Percentiles rank a stretch among this genome's conserved stretches.
Evolutionary conservation across 805 yeast genomes (phyloP).

Genomic region (Lachancea kluyveri): DNA sequence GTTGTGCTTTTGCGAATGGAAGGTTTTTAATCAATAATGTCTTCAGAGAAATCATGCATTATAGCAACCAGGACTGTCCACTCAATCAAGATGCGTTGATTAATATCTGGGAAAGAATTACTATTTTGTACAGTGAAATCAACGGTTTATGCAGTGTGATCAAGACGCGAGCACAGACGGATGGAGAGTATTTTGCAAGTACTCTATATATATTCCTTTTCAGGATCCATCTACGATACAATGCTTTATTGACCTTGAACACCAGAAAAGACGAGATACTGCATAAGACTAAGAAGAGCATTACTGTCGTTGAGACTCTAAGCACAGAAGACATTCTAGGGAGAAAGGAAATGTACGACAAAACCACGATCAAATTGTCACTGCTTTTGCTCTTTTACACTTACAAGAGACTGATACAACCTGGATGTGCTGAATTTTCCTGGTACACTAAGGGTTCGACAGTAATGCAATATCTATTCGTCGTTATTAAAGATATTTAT

Average conservation of each 20-base stretch:
- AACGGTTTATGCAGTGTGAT: constrained; percentile 9
- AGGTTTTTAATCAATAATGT: constrained; percentile 19
- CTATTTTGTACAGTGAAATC: constrained; percentile 11
- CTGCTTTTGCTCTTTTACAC: constrained; percentile 20
- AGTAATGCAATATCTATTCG: constrained; percentile 27
- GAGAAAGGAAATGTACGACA: constrained; percentile 10
- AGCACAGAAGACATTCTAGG: constrained; percentile 15
- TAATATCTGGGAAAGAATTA: constrained; percentile 6
- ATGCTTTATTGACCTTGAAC: constrained; percentile 14
- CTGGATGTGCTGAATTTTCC: constrained; percentile 11
- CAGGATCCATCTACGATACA: constrained; percentile 21
- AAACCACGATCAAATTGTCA: constrained; percentile 19
- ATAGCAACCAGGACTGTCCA: constrained; percentile 8
- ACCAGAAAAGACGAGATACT: constrained; percentile 12
- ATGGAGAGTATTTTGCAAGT: constrained; percentile 18
- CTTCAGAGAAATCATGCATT: constrained; percentile 18
- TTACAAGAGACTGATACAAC: constrained; percentile 19
- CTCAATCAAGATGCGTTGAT: constrained; percentile 7
- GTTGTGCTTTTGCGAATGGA: constrained; percentile 20
- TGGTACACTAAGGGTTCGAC: constrained; percentile 30
- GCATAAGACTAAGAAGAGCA: constrained; percentile 7
- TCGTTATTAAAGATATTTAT: constrained; percentile 21
- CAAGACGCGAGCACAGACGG: constrained; percentile 3
- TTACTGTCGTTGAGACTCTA: constrained; percentile 4
- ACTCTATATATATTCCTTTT: constrained; percentile 22